Evolutionary conservation across 2,329 filamentous ascomycete genomes (phyloP).

Genomic region (Nigrospora oryzae): DNA sequence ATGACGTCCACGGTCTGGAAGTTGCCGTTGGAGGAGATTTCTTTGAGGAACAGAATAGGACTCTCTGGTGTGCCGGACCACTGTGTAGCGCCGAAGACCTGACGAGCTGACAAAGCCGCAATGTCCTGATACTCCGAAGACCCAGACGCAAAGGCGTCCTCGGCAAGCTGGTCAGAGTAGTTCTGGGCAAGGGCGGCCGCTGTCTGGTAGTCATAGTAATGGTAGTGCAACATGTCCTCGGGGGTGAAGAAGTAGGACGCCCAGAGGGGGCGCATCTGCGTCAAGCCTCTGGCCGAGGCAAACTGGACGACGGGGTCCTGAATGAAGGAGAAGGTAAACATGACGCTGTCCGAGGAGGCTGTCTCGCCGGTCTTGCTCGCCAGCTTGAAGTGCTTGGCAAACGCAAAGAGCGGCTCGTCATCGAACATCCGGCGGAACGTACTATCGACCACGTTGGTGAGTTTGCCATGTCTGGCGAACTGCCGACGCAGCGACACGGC

Average conservation of each 20-base stretch:
- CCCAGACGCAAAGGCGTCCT: conserved; percentile 66
- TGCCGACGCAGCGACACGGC: conserved; percentile 56
- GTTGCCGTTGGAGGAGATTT: conserved; percentile 80
- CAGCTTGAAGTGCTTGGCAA: conserved; percentile 56
- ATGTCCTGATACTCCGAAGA: conserved; percentile 71
- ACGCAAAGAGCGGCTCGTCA: conserved; percentile 75
- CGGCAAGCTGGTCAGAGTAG: conserved; percentile 62
- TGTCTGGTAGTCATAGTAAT: conserved; percentile 65
- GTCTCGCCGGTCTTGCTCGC: conserved; percentile 20
- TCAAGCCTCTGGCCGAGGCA: conserved; percentile 67
- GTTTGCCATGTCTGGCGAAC: conserved; percentile 59
- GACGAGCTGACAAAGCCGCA: conserved; percentile 67
- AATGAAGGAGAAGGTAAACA: conserved; percentile 70
- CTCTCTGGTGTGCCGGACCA: conserved; percentile 65
- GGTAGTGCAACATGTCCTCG: conserved; percentile 61
- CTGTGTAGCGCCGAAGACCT: conserved; percentile 70
- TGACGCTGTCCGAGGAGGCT: conserved; percentile 40
- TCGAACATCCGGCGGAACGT: conserved; percentile 64
- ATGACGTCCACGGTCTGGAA: conserved; percentile 83
- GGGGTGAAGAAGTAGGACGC: conserved; percentile 60
- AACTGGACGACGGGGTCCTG: conserved; percentile 76
- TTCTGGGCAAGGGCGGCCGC: conserved; percentile 58
- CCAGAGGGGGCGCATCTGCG: conserved; percentile 74
- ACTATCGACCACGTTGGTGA: conserved; percentile 60
- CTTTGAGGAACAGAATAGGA: conserved; percentile 73